Evolutionary conservation across 441 rosid species (phyloP).

Genomic region (Geranium incanum): DNA sequence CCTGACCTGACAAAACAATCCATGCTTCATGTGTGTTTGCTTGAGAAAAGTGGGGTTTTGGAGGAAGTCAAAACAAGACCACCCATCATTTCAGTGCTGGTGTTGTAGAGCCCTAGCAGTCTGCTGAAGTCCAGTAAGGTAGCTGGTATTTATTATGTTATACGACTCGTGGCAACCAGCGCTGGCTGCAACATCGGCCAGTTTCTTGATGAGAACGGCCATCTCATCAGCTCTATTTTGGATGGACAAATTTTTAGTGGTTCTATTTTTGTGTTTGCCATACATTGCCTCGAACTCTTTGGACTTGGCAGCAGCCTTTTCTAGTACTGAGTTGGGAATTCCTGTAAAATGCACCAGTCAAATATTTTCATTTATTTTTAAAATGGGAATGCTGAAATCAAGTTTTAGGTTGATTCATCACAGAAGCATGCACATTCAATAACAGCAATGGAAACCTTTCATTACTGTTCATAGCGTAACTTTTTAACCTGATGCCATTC

Average conservation of each 20-base stretch:
- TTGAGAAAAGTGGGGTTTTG: background rate
- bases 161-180: constrained; percentile 21
- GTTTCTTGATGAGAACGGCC: constrained; percentile 33
- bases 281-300: constrained; percentile 58
- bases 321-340: constrained; percentile 58
- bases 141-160: constrained; percentile 18
- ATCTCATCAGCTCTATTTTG: constrained; percentile 21
- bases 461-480: background rate
- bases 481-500: background rate
- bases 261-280: constrained; percentile 32
- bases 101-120: constrained; percentile 38
- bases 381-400: background rate
- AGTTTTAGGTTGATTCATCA: background rate
- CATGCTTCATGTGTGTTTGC: background rate
- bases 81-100: constrained; percentile 17
- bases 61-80: background rate
- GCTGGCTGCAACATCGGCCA: constrained; percentile 26
- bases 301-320: constrained; percentile 65
- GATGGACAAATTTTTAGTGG: constrained; percentile 14
- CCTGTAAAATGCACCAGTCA: constrained; percentile 43
- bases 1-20: background rate
- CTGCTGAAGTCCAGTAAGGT: constrained; percentile 40
- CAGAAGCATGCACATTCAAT: background rate
- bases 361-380: background rate
- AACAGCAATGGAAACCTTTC: background rate